These are phyloP conservation scores for Fusarium coffeatum DNA, from an alignment of 2,329 filamentous ascomycete species.

Conservation along the genomic window DNA sequence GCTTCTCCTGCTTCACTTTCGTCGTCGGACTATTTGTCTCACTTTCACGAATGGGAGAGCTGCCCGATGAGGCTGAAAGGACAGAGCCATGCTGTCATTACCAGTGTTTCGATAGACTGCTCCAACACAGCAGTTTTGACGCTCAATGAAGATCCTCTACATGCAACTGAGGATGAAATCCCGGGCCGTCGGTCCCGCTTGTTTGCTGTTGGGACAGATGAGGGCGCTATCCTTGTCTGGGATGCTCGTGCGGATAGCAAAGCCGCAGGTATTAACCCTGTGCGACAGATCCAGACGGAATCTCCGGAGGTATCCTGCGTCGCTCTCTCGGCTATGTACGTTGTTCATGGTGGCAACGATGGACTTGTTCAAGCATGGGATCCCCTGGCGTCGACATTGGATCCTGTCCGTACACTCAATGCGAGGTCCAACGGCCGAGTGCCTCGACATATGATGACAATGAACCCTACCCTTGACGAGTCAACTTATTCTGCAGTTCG, in stretches of 20 bases:
- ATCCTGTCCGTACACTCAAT: constrained; percentile 87
- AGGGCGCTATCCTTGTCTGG: constrained; percentile 84
- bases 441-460: constrained; percentile 73
- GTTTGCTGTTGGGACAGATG: constrained; percentile 82
- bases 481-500: constrained; percentile 85
- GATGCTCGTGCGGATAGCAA: constrained; percentile 74
- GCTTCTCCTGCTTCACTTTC: constrained; percentile 42
- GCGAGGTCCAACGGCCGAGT: constrained; percentile 85
- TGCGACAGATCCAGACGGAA: constrained; percentile 89
- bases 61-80: constrained; percentile 63
- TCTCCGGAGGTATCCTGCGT: constrained; percentile 88
- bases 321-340: constrained; percentile 84
- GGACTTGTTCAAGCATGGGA: constrained; percentile 98
- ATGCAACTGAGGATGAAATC: constrained; percentile 67
- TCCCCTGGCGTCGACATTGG: constrained; percentile 81
- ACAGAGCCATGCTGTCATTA: constrained; percentile 71
- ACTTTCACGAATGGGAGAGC: constrained; percentile 49
- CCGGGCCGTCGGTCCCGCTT: constrained; percentile 87
- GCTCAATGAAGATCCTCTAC: constrained; percentile 80
- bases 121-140: constrained; percentile 79
- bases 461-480: constrained; percentile 69
- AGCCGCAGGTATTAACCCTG: constrained; percentile 67
- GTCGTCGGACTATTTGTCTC: constrained; percentile 20
- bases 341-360: constrained; percentile 94
- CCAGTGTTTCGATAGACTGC: constrained; percentile 76